Conservation (phyloP, 441 rosid species). For the Geranium incanum region DNA sequence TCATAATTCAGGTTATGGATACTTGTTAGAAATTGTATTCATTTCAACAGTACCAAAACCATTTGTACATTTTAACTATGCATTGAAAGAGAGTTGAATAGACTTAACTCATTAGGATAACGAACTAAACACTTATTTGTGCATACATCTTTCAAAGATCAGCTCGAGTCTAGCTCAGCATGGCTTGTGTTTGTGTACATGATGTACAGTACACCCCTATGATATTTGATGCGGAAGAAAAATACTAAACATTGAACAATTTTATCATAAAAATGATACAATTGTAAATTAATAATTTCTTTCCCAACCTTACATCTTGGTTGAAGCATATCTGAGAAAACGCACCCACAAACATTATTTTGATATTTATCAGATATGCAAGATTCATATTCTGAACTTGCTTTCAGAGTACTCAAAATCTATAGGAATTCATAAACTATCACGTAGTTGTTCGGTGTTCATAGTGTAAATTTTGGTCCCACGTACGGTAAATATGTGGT, state of each 20-base stretch:
- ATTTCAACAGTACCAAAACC: neutral
- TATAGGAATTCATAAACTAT: neutral
- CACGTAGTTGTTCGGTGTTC: neutral
- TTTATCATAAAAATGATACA: neutral
- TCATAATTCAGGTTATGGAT: neutral
- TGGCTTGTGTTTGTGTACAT: conserved; percentile 2
- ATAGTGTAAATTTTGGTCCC: no score
- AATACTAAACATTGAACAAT: conserved; percentile 5
- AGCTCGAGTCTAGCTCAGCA: neutral
- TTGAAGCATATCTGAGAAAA: neutral
- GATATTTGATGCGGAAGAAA: neutral
- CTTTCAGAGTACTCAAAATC: neutral
- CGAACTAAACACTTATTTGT: neutral
- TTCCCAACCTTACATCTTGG: neutral
- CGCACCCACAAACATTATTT: neutral
- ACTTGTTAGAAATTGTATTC: neutral
- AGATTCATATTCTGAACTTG: neutral
- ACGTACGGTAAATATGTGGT: no score
- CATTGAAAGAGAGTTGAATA: neutral
- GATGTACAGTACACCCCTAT: neutral
- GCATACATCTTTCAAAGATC: neutral
- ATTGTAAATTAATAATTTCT: neutral
- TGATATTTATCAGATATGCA: neutral
- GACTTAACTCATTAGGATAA: neutral
- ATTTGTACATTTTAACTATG: neutral